Base-by-base conservation (phyloP, 805 yeast species). In the Wickerhamomyces sydowiorum region DNA sequence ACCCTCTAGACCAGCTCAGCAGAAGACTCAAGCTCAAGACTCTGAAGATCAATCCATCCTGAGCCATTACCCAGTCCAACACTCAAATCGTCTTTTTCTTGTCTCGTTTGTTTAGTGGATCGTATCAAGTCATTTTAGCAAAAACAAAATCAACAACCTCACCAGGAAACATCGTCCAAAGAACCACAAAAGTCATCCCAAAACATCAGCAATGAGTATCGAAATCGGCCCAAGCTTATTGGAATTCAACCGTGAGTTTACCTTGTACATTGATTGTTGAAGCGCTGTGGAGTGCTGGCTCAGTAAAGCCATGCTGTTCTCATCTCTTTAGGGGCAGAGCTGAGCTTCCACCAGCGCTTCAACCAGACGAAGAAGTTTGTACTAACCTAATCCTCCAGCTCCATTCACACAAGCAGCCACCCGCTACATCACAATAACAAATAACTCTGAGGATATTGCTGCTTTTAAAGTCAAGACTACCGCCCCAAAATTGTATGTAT, bases 391-490 rank as follows among this genome's bases (percentile, higher is more conserved):
- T 18, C 19, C 25, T 3, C 25, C 51, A 83, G 95, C 90, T 46
- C 88, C 95, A 35, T 80, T 87, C 61, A 76, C 85, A 51, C 73
- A 76, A 53, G 80, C 84, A 51, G 75, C 82, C 34, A 82, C 93
- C 15, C 83, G 81, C 59, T 61, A 56, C 42, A 65, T 66, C 47
- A 72, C 64, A 32, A 64, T 73, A 48, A 61, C 70, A 32, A 84
- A 85, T 62, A 82, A 80, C 53, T 69, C 82, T 32, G 63, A 76
- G 14, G 70, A 71, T 41, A 67, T 79, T 25, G 72, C 81, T 36
- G 96, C 96, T 24, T 93, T 88, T 74, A 93, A 93, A 70, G 97
- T 93, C 59, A 93, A 91, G 69, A 91, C 99, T 36, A 93, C 99
- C 7, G 97, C 98, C 9, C 99, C 99, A 47, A 90, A 87, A 64